These are phyloP conservation scores for Rhododendron simsii DNA, from an alignment of 148 eudicot species.

Conservation along the genomic window DNA sequence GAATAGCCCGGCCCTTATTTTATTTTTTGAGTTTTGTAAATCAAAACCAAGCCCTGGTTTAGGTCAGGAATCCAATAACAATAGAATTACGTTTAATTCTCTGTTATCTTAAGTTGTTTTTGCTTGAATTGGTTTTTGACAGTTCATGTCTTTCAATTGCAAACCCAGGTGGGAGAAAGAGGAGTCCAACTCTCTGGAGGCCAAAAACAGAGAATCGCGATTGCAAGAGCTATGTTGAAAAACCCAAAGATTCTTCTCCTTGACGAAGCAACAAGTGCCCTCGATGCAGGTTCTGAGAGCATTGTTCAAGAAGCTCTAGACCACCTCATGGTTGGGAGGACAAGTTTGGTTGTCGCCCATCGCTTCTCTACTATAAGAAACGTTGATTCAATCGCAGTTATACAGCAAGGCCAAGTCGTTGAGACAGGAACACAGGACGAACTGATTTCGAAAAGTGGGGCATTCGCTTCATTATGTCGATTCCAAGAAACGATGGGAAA, in stretches of 20 bases:
- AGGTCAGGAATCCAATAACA: neutral
- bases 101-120: neutral
- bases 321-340: constrained; percentile 93
- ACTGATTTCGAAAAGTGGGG: constrained; percentile 74
- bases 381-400: constrained; percentile 79
- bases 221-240: constrained; percentile 97
- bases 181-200: constrained; percentile 99
- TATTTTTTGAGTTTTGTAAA: too few relatives aligned
- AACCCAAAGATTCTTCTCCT: constrained; percentile 93
- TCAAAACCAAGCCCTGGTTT: neutral
- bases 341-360: constrained; percentile 97
- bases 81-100: neutral
- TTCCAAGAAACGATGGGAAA: constrained; percentile 97
- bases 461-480: constrained; percentile 75
- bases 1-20: too few relatives aligned
- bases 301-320: constrained; percentile 97
- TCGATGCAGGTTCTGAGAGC: constrained; percentile 94
- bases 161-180: constrained; percentile 79
- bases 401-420: constrained; percentile 88
- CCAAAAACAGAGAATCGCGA: constrained; percentile 96
- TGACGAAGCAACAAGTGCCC: constrained; percentile 98
- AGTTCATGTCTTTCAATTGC: neutral
- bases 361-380: constrained; percentile 96
- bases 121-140: neutral
- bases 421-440: constrained; percentile 96